Percentiles rank a stretch among this genome's conserved stretches.
phyloP scores from a whole-genome alignment of 805 yeast genomes.

The Suhomyces prunicola region DNA sequence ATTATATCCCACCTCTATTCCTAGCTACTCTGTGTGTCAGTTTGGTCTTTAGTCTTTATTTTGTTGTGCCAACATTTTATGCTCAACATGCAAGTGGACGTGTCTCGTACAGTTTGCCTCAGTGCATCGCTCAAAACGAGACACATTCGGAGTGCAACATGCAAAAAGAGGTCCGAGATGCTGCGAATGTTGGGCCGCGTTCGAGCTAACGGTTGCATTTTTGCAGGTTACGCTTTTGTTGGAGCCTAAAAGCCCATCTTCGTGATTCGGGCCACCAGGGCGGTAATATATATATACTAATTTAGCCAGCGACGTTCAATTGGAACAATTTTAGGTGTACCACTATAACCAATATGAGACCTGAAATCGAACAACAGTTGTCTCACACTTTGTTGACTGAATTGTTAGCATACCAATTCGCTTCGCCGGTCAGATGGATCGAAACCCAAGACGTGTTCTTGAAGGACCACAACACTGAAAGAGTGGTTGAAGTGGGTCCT shows the following conservation, averaged over 20 bases:
- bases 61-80: neutral
- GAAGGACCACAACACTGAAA: conserved; percentile 90
- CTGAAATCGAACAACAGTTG: conserved; percentile 96
- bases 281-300: neutral
- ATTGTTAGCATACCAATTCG: conserved; percentile 96
- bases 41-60: neutral
- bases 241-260: neutral
- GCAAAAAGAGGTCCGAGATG: neutral
- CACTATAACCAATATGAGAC: conserved; percentile 53
- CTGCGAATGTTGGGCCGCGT: neutral
- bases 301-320: neutral
- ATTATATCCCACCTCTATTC: no score
- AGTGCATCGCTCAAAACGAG: neutral
- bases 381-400: conserved; percentile 94
- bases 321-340: neutral
- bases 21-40: neutral
- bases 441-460: conserved; percentile 98
- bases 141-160: neutral
- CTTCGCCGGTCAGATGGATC: conserved; percentile 99
- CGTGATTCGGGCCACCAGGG: neutral
- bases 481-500: conserved; percentile 98
- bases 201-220: neutral
- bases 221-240: neutral
- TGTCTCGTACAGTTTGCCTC: neutral
- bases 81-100: neutral